Evolutionary conservation across 2,329 filamentous ascomycete species (phyloP).

Genomic region (Metarhizium album): DNA sequence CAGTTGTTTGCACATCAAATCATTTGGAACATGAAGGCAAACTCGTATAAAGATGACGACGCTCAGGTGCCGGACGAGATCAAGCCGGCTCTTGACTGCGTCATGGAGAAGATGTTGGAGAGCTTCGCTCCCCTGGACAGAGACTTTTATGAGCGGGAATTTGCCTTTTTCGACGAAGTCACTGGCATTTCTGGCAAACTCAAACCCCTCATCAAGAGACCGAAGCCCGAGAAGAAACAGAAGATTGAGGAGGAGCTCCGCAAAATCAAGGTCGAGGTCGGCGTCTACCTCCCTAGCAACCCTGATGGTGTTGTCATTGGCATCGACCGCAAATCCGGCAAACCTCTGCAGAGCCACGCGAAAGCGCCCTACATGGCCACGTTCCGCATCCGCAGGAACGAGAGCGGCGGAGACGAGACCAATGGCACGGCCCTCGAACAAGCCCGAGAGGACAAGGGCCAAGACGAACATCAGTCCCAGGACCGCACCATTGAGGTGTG

Average conservation of each 20-base stretch:
- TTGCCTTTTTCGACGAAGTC: constrained; percentile 96
- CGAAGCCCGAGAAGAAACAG: constrained; percentile 94
- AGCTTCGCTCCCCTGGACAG: constrained; percentile 73
- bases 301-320: constrained; percentile 95
- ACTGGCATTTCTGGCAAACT: constrained; percentile 93
- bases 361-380: constrained; percentile 99
- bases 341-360: constrained; percentile 92
- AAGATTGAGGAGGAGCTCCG: constrained; percentile 98
- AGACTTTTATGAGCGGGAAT: constrained; percentile 87
- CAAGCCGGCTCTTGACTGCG: constrained; percentile 86
- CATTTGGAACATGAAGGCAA: constrained; percentile 99
- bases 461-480: constrained; percentile 20
- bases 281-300: constrained; percentile 94
- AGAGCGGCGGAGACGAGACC: constrained; percentile 18
- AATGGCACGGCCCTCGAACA: constrained; percentile 32
- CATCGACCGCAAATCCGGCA: constrained; percentile 95
- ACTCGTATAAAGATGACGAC: constrained; percentile 95
- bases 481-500: constrained; percentile 76
- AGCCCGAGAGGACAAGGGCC: constrained; percentile 25
- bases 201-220: constrained; percentile 81
- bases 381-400: constrained; percentile 86
- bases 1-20: constrained; percentile 98
- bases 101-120: constrained; percentile 72
- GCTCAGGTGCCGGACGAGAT: constrained; percentile 79
- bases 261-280: constrained; percentile 93